Evolutionary conservation across 78 protist genomes (phyloP).

Genomic region (Dictyostelium brefeldianum): DNA sequence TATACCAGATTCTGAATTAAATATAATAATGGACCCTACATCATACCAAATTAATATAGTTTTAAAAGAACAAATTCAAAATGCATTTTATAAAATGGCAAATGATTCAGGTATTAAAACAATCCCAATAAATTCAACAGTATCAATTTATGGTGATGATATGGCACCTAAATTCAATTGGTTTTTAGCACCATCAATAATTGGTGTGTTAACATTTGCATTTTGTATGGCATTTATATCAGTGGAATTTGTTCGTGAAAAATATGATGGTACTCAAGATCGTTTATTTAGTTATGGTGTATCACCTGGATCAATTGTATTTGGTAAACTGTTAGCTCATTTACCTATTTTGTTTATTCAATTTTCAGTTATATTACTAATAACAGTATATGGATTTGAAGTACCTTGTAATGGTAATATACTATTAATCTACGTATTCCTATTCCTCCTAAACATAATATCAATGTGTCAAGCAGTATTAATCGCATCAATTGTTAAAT

Average conservation of each 20-base stretch:
- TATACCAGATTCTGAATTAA: neutral
- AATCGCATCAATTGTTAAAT: neutral
- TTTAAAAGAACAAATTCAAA: neutral
- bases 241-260: constrained; percentile 11
- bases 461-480: constrained; percentile 32
- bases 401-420: constrained; percentile 38
- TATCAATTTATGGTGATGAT: constrained; percentile 32
- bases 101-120: neutral
- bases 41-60: neutral
- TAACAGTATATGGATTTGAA: neutral
- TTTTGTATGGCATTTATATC: neutral
- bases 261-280: constrained; percentile 35
- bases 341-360: constrained; percentile 16
- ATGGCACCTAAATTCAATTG: neutral
- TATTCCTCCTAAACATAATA: constrained; percentile 4
- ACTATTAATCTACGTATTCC: neutral
- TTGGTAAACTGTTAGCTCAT: neutral
- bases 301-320: neutral
- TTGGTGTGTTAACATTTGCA: neutral
- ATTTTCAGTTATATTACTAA: constrained; percentile 6
- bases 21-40: neutral
- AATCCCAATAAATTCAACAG: neutral
- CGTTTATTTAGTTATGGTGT: constrained; percentile 41
- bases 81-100: neutral
- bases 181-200: constrained; percentile 71